Conservation (phyloP, 495 filamentous ascomycete genomes). For the Podospora pseudocomata region DNA sequence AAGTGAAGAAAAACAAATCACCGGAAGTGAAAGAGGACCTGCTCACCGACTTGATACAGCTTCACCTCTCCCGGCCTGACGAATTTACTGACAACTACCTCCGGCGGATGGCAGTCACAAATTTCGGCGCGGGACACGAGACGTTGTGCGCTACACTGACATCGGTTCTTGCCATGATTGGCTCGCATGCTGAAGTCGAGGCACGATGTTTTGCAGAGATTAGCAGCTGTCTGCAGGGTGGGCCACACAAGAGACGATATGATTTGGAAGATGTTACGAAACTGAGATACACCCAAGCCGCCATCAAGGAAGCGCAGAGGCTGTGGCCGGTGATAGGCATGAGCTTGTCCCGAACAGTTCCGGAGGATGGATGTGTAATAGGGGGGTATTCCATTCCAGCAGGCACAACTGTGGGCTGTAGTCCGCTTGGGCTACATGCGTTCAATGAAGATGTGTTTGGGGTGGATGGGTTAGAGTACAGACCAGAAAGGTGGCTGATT, state of each 20-base stretch:
- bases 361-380: constrained; percentile 44
- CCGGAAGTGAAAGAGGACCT: constrained; percentile 24
- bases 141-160: constrained; percentile 46
- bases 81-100: constrained; percentile 37
- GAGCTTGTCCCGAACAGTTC: constrained; percentile 55
- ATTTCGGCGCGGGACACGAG: constrained; percentile 48
- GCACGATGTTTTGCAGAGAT: background rate
- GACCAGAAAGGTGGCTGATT: constrained; percentile 55
- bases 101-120: constrained; percentile 46
- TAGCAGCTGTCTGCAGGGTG: background rate
- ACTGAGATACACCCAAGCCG: constrained; percentile 53
- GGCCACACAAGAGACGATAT: constrained; percentile 24
- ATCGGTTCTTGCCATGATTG: constrained; percentile 37
- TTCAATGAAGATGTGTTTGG: constrained; percentile 54
- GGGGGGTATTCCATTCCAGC: constrained; percentile 50
- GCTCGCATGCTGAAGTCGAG: constrained; percentile 24
- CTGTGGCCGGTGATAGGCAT: constrained; percentile 57
- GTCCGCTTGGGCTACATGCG: constrained; percentile 54
- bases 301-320: constrained; percentile 61
- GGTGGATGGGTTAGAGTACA: constrained; percentile 47
- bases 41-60: constrained; percentile 35
- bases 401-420: constrained; percentile 57
- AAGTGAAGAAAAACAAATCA: background rate
- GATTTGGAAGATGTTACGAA: constrained; percentile 11
- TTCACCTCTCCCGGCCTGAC: constrained; percentile 32